Evolutionary conservation across 192 early-diverging fungal genomes (phyloP), one percentile per base, ranked within the genome.

Genomic region (Gonapodya sp.): DNA sequence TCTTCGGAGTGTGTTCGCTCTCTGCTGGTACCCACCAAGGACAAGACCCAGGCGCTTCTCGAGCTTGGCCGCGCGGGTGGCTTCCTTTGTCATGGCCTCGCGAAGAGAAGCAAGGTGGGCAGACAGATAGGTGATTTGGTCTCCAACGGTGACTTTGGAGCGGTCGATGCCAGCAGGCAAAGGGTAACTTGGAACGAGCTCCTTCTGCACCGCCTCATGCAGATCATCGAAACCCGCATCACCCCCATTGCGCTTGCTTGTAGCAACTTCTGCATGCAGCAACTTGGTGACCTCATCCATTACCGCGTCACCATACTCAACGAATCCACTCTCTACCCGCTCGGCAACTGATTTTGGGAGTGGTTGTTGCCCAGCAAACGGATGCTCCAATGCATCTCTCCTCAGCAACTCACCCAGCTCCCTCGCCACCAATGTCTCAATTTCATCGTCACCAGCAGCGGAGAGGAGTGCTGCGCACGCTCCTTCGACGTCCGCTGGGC

Each of bases 11-110:
- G 88, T 82, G 74, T 87, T 87, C 16, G 92, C 87, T 35, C 95
- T 90, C 1, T 88, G 83, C 86, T 94, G 89, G 84, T 96, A 95
- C 34, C 96, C 96, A 74, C 96, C 96, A 64, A 97, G 84, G 1
- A 87, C 87, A 18, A 97, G 87, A 16, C 84, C 88, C 31, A 96
- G 83, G 79, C 93, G 93, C 82, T 94, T 94, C 83, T 99, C 97
- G 18, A 94, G 79, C 84, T 97, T 97, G n/a, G 87, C 84, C 16
- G 95, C 96, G 36, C 88, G 88, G 1, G 86, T 82, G 0, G 95
- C 93, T 46, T 95, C 92, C 36, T 88, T 85, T 24, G 89, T 86
- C 94, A 97, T 96, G 0, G 86, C 78, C 80, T 89, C 88, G 24
- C 93, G 90, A 73, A 92, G 88, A 1, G 84, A 35, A 85, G 94